Evolutionary conservation across 352 stramenopile species (phyloP), one percentile per base, ranked within the genome.

Genomic region (Globisporangium spiculum): DNA sequence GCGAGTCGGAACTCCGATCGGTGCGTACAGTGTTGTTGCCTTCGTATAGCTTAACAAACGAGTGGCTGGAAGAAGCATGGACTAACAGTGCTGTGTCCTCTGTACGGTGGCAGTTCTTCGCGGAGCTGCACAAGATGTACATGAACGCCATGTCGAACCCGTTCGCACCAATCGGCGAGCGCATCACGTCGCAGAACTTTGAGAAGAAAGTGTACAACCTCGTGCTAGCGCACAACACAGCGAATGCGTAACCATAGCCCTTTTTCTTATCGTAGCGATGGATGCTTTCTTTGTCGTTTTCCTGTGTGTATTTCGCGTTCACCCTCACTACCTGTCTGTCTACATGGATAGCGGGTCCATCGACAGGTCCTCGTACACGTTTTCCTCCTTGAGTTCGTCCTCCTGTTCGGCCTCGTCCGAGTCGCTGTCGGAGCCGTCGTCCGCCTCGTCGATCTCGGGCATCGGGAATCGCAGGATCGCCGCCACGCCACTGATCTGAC

Each of bases 401-500:
- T 78, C 75, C 3, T 77, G 76, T 44, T 84, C 76, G 18, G 81
- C 75, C 50, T 84, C 77, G 16, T 82, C 77, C 54, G 60, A 69
- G 6, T 90, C 79, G 44, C 83, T 74, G 46, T 84, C 76, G 1
- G 65, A 72, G 27, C 74, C 81, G 48, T 80, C 75, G 64, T 98
- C 94, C 56, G 96, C 75, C 69, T 98, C 92, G 67, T 98, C 96
- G 52, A 98, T 90, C 78, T 99, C 96, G n/a, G 93, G 93, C 73
- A 99, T 88, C 27, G 96, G 97, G 81, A 98, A 99, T 34, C 97
- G 83, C 53, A 99, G 74, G 60, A 99, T 98, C 41, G 97, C 97
- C 36, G 97, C 97, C 32, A 99, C 83, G 54, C 97, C 97, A 41
- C 88, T 98, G 18, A 99, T 86, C 75, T 98, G 93, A 36, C 91